phyloP scores from a whole-genome alignment of 1,139 yeast genomes.

The Lizanozyma gosingica region DNA sequence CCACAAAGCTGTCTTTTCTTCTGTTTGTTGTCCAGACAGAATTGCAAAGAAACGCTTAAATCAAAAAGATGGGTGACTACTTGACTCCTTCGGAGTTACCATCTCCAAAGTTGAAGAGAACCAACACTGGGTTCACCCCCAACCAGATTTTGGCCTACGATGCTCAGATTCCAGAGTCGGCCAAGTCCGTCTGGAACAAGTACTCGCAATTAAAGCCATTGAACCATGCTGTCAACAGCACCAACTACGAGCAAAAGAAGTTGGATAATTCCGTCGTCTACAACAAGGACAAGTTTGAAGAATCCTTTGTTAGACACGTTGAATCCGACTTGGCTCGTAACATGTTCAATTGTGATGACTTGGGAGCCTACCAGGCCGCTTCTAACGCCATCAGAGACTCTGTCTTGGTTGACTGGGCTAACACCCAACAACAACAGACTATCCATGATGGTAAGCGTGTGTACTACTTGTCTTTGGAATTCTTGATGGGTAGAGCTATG shows the following conservation, averaged over 20 bases:
- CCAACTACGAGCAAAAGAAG: constrained; percentile 29
- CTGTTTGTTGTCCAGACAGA: too few species aligned
- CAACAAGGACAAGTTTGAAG: constrained; percentile 54
- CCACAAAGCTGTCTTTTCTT: too few species aligned
- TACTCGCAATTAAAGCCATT: constrained; percentile 34
- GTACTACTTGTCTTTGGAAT: constrained; percentile 81
- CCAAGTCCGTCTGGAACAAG: constrained; percentile 71
- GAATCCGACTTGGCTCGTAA: constrained; percentile 87
- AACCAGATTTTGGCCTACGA: constrained; percentile 81
- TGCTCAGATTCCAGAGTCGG: constrained; percentile 68
- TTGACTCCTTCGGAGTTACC: constrained; percentile 35
- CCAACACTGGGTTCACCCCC: constrained; percentile 87
- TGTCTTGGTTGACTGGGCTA: constrained; percentile 81
- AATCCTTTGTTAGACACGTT: constrained; percentile 71
- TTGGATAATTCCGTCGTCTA: background rate
- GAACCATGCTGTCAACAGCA: constrained; percentile 22
- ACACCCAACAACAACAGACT: constrained; percentile 86
- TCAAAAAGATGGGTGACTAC: constrained; percentile 34
- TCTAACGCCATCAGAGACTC: constrained; percentile 73
- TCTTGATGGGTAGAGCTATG: constrained; percentile 91
- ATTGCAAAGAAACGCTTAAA: too few species aligned
- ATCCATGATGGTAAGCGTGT: constrained; percentile 78
- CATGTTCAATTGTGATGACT: constrained; percentile 81
- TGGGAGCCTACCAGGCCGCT: constrained; percentile 91
- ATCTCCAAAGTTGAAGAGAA: constrained; percentile 46